Percentiles rank a stretch among this genome's conserved stretches.
phyloP scores from a whole-genome alignment of 2,329 filamentous ascomycete species.

The Parastagonospora nodorum region DNA sequence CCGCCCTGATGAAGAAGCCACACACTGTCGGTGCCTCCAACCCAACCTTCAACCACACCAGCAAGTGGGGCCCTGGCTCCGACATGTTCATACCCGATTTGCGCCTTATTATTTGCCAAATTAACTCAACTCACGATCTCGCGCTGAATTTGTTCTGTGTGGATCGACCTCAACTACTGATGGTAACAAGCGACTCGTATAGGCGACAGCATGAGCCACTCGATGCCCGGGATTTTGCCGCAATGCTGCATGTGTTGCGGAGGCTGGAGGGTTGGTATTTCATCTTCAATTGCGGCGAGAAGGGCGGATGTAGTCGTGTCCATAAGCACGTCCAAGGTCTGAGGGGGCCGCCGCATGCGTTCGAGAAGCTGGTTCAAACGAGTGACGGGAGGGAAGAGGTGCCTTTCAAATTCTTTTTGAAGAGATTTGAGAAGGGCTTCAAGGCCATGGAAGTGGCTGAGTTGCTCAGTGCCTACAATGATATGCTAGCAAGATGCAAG shows the following conservation, averaged over 20 bases:
- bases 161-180: slow-evolving; percentile 54
- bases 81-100: slow-evolving; percentile 52
- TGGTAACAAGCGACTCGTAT: slow-evolving; percentile 55
- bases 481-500: slow-evolving; percentile 22
- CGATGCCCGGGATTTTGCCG: slow-evolving; percentile 48
- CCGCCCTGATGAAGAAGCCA: slow-evolving; percentile 37
- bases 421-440: slow-evolving; percentile 32
- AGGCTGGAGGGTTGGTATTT: slow-evolving; percentile 41
- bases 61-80: slow-evolving; percentile 41
- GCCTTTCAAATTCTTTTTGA: slow-evolving; percentile 46
- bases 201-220: slow-evolving; percentile 54
- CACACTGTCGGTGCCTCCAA: slow-evolving; percentile 28
- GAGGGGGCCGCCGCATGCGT: slow-evolving; percentile 37
- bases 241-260: slow-evolving; percentile 43
- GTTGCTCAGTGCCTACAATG: slow-evolving; percentile 21
- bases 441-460: slow-evolving; percentile 3
- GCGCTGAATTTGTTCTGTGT: slow-evolving; percentile 57
- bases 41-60: slow-evolving; percentile 17
- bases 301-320: slow-evolving; percentile 53
- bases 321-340: slow-evolving; percentile 59
- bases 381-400: slow-evolving; percentile 20
- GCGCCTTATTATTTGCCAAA: slow-evolving; percentile 48
- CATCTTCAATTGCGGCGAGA: slow-evolving; percentile 55
- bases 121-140: slow-evolving; percentile 53
- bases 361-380: slow-evolving; percentile 32